Evolutionary conservation across 139 green algal species (phyloP).

Genomic region (Haematococcus lacustris): DNA sequence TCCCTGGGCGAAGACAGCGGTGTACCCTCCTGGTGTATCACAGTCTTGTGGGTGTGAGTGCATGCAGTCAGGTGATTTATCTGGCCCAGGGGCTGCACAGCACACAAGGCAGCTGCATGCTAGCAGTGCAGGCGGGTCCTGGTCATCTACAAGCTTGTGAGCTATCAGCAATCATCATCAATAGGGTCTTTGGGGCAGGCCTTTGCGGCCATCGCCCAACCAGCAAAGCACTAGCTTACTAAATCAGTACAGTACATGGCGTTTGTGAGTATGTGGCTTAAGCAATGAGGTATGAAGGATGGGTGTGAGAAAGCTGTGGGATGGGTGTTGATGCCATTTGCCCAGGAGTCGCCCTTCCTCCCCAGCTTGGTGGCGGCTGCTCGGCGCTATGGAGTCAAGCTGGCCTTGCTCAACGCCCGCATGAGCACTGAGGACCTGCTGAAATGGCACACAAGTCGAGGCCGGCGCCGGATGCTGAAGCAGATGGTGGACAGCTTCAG

Average conservation of each 20-base stretch:
- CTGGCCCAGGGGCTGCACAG: no score
- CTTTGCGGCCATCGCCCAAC: neutral
- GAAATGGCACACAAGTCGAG: conserved; percentile 24
- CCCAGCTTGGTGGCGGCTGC: conserved; percentile 35
- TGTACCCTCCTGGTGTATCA: no score
- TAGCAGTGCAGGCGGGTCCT: neutral
- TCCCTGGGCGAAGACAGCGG: neutral
- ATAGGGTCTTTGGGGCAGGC: neutral
- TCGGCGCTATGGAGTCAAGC: conserved; percentile 10
- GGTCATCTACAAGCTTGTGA: neutral
- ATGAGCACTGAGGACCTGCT: conserved; percentile 32
- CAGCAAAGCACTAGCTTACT: neutral
- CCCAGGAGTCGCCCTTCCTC: conserved; percentile 42
- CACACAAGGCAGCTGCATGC: neutral
- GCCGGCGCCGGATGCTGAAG: conserved; percentile 18
- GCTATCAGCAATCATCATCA: neutral
- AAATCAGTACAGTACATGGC: no score
- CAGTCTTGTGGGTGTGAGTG: no score
- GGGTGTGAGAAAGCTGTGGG: neutral
- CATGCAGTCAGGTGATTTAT: no score
- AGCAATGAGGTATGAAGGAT: no score
- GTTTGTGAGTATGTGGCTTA: no score
- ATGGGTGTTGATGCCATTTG: neutral
- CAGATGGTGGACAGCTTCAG: conserved; percentile 34
- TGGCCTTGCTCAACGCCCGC: conserved; percentile 54